Evolutionary conservation across 345 rosid species (phyloP).

Genomic region (Eucalyptus paniculata): DNA sequence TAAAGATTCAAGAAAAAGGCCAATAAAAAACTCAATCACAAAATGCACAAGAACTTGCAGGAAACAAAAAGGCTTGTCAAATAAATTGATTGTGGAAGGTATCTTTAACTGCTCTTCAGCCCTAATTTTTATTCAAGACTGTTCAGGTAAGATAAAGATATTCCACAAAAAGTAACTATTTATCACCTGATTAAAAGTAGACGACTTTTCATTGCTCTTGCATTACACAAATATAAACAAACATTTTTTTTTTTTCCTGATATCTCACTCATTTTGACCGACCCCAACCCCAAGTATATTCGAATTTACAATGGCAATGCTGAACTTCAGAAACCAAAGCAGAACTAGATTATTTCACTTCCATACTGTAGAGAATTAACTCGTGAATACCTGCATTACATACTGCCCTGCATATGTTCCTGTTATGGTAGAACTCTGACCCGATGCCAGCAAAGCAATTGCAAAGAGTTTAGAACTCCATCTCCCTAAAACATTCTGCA

Average conservation of each 20-base stretch:
- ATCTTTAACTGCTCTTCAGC: not conserved
- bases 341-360: not conserved
- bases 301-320: not conserved
- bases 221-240: not conserved
- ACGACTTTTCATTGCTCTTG: not conserved
- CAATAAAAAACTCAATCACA: not conserved
- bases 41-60: not conserved
- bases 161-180: not conserved
- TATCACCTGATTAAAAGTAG: not conserved
- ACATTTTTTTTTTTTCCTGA: not conserved
- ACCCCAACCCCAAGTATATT: not conserved
- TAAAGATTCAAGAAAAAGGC: not conserved
- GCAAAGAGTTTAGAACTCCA: conserved; percentile 98
- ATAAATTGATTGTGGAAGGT: not conserved
- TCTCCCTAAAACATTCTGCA: conserved; percentile 81
- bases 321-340: not conserved
- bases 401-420: conserved; percentile 99
- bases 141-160: not conserved
- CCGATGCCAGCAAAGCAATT: conserved; percentile 82
- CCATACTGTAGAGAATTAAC: not conserved
- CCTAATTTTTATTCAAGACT: not conserved
- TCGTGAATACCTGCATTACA: conserved; percentile 67
- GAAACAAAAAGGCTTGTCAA: not conserved
- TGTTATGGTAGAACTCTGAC: conserved; percentile 96
- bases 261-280: not conserved